These are phyloP conservation scores for Cicer bijugum DNA, from an alignment of 306 rosid genomes.

Conservation along the genomic window DNA sequence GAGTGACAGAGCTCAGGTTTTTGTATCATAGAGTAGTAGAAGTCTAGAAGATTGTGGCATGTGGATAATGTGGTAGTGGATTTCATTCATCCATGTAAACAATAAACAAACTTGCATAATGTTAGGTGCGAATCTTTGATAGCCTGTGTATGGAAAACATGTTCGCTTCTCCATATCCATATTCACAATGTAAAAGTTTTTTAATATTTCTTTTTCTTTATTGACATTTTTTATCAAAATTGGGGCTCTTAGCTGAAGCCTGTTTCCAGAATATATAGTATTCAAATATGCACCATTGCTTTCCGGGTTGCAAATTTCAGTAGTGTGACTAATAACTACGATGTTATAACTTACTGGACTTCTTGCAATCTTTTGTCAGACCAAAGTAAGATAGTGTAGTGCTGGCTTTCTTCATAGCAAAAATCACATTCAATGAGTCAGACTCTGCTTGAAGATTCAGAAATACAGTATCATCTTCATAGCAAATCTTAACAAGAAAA, in stretches of 20 bases:
- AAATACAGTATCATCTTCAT: too few species aligned
- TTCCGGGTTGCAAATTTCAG: background rate
- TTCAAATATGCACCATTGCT: constrained; percentile 1
- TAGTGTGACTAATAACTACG: background rate
- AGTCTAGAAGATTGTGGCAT: constrained; percentile 15
- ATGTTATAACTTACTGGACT: background rate
- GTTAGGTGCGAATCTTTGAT: constrained; percentile 9
- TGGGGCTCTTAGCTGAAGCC: background rate
- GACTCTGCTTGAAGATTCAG: too few species aligned
- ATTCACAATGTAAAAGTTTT: background rate
- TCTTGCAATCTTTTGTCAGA: too few species aligned
- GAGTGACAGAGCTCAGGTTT: constrained; percentile 27
- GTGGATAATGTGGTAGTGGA: background rate
- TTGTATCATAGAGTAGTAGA: constrained; percentile 28
- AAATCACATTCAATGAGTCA: too few species aligned
- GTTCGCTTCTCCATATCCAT: background rate
- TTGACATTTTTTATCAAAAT: background rate
- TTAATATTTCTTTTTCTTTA: background rate
- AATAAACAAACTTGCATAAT: constrained; percentile 10
- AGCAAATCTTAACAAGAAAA: too few species aligned
- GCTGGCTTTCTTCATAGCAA: too few species aligned
- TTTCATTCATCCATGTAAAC: background rate
- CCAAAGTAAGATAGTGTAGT: too few species aligned
- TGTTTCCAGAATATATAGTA: constrained; percentile 2
- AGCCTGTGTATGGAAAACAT: background rate